These are phyloP conservation scores for Zostera marina DNA, from an alignment of 116 monocot genomes.

Conservation along the genomic window DNA sequence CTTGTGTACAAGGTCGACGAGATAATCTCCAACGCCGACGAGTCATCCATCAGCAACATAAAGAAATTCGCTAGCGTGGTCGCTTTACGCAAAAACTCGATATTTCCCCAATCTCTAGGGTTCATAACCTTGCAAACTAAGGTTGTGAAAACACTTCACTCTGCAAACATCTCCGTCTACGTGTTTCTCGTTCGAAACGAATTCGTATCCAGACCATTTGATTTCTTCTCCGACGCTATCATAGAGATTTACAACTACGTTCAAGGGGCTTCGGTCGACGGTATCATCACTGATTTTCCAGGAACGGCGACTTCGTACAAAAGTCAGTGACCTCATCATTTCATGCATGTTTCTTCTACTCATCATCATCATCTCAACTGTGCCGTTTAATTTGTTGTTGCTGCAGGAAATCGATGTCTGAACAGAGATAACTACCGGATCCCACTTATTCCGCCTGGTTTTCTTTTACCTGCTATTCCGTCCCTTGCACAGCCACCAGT, in stretches of 20 bases:
- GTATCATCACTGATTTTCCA: conserved; percentile 66
- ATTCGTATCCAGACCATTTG: conserved; percentile 39
- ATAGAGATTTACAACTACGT: conserved; percentile 55
- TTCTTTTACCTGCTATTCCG: not conserved
- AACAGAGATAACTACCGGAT: not conserved
- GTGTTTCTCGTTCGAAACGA: conserved; percentile 49
- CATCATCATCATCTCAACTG: not conserved
- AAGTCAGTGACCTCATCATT: conserved; percentile 16
- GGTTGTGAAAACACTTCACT: conserved; percentile 32
- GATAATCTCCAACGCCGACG: conserved; percentile 20
- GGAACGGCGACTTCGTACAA: conserved; percentile 35
- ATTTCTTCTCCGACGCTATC: conserved; percentile 43
- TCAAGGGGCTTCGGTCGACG: conserved; percentile 38
- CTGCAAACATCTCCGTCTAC: conserved; percentile 36
- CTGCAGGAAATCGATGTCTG: conserved; percentile 1
- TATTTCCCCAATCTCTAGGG: conserved; percentile 15
- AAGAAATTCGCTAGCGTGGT: conserved; percentile 47
- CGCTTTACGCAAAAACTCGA: conserved; percentile 23
- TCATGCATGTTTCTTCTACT: too few relatives aligned
- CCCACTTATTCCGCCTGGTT: not conserved
- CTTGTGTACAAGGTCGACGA: conserved; percentile 60
- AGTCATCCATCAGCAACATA: conserved; percentile 39
- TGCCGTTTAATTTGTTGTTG: too few relatives aligned
- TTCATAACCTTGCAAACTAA: conserved; percentile 26
- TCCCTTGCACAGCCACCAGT: not conserved